Evolutionary conservation across 306 rosid genomes (phyloP), one percentile per base, ranked within the genome.

Genomic region (Arachis hypogaea): DNA sequence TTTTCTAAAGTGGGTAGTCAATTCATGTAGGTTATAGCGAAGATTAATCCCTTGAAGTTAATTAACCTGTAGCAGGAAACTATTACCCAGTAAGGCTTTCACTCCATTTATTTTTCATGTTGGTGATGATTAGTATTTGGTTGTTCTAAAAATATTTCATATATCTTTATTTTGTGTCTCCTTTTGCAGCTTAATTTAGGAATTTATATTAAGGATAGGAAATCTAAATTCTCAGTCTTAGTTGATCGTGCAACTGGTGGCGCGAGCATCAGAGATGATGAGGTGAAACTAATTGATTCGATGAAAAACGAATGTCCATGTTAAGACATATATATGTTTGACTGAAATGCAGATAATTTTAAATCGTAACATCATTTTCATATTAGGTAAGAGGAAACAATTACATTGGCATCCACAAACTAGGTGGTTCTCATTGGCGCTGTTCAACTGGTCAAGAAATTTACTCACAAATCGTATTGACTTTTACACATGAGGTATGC

Each of bases 201-300:
- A 84, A 82, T 93, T 64, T 93, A 76, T 68, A 75, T 84, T 8
- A 68, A 16, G 76, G 97, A 93, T 84, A 74, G 77, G 66, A 86
- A 87, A 77, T 78, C 90, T 33, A 97, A 93, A 80, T 72, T 93
- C 50, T 93, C 97, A 1, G 85, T 93, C 59, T 72, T 93, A 78
- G 97, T 93, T 72, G 98, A 93, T 82, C 92, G 96, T 50, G 97
- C 97, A 68, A 79, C 83, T 2, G 98, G 98, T 54, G 98, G 89
- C 74, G 68, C 92, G 52, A 93, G 97, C 84, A 86, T 93, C 64
- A 49, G 74, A 51, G 96, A 93, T 64, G 98, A 97, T 63, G 83
- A 91, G 74, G 59, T 93, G 64, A 97, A 93, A 80, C 68, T 93
- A 62, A 56, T 64, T 29, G 56, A 40, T 16, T 30, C 11, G 41